Conservation (phyloP, 306 rosid genomes). For the Sesbania bispinosa region DNA sequence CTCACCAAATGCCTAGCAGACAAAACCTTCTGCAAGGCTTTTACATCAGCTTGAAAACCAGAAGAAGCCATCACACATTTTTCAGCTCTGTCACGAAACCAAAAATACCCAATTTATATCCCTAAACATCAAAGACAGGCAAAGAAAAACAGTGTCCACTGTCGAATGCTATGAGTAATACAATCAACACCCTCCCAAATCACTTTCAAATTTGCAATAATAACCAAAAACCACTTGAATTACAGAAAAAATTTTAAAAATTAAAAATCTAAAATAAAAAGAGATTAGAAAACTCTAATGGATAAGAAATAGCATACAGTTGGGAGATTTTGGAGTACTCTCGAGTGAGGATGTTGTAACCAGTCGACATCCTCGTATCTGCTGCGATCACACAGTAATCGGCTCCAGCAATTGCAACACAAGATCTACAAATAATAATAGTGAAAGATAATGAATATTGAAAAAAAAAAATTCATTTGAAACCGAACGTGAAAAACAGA, state of each 20-base stretch:
- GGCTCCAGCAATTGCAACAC: slow-evolving; percentile 94
- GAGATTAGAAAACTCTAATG: no score
- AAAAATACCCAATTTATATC: neutral
- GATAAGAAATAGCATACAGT: slow-evolving; percentile 37
- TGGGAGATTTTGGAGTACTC: slow-evolving; percentile 85
- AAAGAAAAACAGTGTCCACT: neutral
- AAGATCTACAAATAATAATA: slow-evolving; percentile 41
- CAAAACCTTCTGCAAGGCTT: slow-evolving; percentile 84
- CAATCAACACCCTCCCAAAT: neutral
- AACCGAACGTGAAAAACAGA: neutral
- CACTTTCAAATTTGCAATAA: neutral
- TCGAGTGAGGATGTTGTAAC: slow-evolving; percentile 91
- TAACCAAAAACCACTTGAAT: neutral
- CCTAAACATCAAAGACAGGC: neutral
- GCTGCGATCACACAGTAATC: slow-evolving; percentile 92
- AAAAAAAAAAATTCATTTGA: neutral
- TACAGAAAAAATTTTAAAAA: neutral
- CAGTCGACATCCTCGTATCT: slow-evolving; percentile 92
- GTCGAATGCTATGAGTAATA: neutral
- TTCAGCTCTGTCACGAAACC: slow-evolving; percentile 59
- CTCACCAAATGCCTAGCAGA: slow-evolving; percentile 85
- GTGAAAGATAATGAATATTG: neutral
- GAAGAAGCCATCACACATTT: slow-evolving; percentile 82
- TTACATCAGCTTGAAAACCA: slow-evolving; percentile 99
- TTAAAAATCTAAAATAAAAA: neutral